A percentile compares a stretch with the other conserved stretches of the same genome.
Evolutionary conservation across 2,329 filamentous ascomycete species (phyloP).

Genomic region (Exutisphaerella laricina): DNA sequence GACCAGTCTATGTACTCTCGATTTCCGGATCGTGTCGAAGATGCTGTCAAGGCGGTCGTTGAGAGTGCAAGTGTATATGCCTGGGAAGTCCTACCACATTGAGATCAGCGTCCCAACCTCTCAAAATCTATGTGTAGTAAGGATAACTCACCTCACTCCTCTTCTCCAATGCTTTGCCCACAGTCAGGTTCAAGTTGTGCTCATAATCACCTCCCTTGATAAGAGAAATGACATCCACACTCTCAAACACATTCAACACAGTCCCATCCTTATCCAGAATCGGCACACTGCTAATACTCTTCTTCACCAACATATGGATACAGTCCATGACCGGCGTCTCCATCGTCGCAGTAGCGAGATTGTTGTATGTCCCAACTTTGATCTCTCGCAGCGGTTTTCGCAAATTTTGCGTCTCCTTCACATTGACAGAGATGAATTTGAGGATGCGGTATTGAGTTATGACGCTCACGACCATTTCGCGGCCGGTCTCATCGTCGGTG

Average conservation of each 20-base stretch:
- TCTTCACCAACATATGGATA: constrained; percentile 85
- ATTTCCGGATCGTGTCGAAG: constrained; percentile 94
- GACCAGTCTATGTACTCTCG: constrained; percentile 84
- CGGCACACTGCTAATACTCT: constrained; percentile 91
- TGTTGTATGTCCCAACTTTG: constrained; percentile 74
- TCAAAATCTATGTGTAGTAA: no score
- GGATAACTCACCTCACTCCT: constrained; percentile 67
- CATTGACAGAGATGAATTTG: constrained; percentile 97
- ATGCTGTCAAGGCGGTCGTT: constrained; percentile 91
- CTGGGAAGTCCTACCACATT: constrained; percentile 81
- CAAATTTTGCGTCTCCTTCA: constrained; percentile 78
- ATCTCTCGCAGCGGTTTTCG: constrained; percentile 83
- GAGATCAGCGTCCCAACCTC: constrained; percentile 3
- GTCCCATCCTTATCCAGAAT: constrained; percentile 76
- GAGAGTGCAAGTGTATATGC: constrained; percentile 92
- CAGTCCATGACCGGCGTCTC: constrained; percentile 87
- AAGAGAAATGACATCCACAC: constrained; percentile 91
- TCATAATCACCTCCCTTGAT: constrained; percentile 94
- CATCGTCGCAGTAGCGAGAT: constrained; percentile 80
- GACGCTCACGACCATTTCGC: constrained; percentile 90
- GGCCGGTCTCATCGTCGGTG: constrained; percentile 85
- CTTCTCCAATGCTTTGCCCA: constrained; percentile 84
- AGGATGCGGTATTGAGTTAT: constrained; percentile 97
- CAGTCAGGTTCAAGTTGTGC: constrained; percentile 68
- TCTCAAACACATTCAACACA: constrained; percentile 94